These are phyloP conservation scores for Fusarium begoniae DNA, from an alignment of 2,329 filamentous ascomycete genomes.

Conservation along the genomic window DNA sequence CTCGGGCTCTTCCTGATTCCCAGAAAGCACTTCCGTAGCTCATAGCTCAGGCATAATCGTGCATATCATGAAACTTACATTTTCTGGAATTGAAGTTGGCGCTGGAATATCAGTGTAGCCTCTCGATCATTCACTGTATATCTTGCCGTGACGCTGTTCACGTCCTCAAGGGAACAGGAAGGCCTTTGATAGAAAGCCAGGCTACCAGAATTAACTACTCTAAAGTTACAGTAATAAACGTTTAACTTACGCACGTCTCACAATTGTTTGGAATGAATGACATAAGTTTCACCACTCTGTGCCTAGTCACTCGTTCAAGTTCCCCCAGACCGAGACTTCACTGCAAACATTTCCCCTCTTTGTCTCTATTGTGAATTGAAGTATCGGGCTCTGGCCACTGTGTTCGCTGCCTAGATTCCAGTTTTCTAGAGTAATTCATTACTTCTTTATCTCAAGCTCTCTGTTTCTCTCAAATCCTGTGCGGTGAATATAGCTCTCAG, in stretches of 20 bases:
- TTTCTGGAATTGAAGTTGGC: fast-evolving
- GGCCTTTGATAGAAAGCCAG: not conserved
- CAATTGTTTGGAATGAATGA: no score
- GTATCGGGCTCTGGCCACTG: fast-evolving
- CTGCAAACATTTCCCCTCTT: not conserved
- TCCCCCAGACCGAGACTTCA: no score
- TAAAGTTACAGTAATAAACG: no score
- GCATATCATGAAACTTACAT: not conserved
- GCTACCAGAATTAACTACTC: not conserved
- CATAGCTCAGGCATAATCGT: fast-evolving
- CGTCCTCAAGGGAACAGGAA: not conserved
- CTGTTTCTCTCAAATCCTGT: fast-evolving
- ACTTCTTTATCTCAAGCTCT: not conserved
- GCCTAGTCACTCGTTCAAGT: no score
- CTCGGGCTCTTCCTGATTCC: fast-evolving
- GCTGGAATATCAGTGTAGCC: fast-evolving
- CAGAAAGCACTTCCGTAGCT: not conserved
- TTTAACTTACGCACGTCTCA: no score
- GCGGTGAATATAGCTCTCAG: not conserved
- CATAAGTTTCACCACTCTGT: no score
- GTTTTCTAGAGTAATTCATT: no score
- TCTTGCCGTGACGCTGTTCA: not conserved
- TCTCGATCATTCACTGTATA: not conserved
- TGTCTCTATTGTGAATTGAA: not conserved
- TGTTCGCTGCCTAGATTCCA: fast-evolving